Base-by-base conservation (phyloP, 75 land plant genomes). In the Chamaecyparis obtusa region DNA sequence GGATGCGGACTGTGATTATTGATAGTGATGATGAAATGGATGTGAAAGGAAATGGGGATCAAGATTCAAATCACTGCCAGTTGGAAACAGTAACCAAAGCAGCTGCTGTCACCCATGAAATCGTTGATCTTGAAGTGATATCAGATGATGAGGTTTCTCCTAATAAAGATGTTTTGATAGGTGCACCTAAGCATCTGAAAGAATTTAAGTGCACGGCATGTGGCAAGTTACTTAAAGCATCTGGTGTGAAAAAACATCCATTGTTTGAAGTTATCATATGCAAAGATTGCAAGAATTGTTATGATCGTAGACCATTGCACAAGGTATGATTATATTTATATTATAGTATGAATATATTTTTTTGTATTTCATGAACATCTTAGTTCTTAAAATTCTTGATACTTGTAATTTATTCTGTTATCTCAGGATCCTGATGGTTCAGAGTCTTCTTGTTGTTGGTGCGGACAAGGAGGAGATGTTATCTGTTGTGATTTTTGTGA, bases 381-480 rank as follows among this genome's bases (percentile, higher is more conserved):
- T 57, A 24, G 5, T 5, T 33, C 1, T 77, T 30, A 16, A 33
- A 3, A 43, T 88, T 71, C 39, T 43, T 86, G 72, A 54, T 30
- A 5, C 85, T 89, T 46, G 6, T 67, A 16, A 83, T 85, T 85
- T 56, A 56, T 82, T 60, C 24, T 87, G 46, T 56, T 39, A 21
- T 84, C 87, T 82, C 93, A 95, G 99, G 97, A 94, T 85, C 84
- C 88, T 90, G 96, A 92, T 88, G 96, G 95, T 88, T 92, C 91
- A 85, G 96, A 92, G 60, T 90, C 93, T 85, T 93, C 91, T 84
- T 97, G 99, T 86, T 87, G 91, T 57, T 97, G 98, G 99, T 97
- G 99, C 89, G 96, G 98, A 82, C 88, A 91, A 49, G 91, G 90
- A 80, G 91, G 85, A 74, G 91, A 90, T 44, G 85, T 97, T 41